Evolutionary conservation across 306 rosid genomes (phyloP).

Genomic region (Glycine soja): DNA sequence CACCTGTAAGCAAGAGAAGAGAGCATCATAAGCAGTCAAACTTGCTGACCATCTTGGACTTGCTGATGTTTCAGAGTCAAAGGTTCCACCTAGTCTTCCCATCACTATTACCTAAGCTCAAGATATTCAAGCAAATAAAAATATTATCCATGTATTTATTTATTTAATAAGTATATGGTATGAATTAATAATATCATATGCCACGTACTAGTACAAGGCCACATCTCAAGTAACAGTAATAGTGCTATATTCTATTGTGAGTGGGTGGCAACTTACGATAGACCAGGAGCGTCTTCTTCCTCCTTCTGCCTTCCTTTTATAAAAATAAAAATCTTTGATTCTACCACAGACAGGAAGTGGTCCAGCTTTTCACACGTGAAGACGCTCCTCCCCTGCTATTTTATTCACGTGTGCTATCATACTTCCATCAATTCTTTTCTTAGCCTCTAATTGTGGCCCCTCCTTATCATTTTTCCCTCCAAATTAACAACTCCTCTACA

Average conservation of each 20-base stretch:
- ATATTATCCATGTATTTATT: background rate
- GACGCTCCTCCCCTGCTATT: constrained; percentile 85
- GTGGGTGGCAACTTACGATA: constrained; percentile 72
- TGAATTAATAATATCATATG: constrained; percentile 43
- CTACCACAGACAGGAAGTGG: constrained; percentile 61
- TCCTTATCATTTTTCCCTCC: constrained; percentile 23
- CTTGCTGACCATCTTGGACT: constrained; percentile 73
- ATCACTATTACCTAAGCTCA: constrained; percentile 63
- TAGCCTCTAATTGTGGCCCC: constrained; percentile 40
- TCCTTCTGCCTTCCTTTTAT: constrained; percentile 37
- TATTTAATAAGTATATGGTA: background rate
- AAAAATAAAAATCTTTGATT: constrained; percentile 46
- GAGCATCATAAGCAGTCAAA: constrained; percentile 60
- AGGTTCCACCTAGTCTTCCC: constrained; percentile 53
- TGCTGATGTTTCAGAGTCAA: constrained; percentile 67
- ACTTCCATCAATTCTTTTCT: constrained; percentile 54
- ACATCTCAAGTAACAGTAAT: background rate
- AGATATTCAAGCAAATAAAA: background rate
- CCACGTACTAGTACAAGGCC: background rate
- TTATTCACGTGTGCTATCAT: constrained; percentile 85
- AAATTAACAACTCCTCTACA: background rate
- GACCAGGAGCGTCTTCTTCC: constrained; percentile 67
- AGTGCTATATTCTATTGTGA: constrained; percentile 44
- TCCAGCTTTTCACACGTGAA: constrained; percentile 95
- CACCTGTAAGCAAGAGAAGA: constrained; percentile 54